Evolutionary conservation across 73 alveolate species (phyloP).

Genomic region (Paraurostyla sp.): DNA sequence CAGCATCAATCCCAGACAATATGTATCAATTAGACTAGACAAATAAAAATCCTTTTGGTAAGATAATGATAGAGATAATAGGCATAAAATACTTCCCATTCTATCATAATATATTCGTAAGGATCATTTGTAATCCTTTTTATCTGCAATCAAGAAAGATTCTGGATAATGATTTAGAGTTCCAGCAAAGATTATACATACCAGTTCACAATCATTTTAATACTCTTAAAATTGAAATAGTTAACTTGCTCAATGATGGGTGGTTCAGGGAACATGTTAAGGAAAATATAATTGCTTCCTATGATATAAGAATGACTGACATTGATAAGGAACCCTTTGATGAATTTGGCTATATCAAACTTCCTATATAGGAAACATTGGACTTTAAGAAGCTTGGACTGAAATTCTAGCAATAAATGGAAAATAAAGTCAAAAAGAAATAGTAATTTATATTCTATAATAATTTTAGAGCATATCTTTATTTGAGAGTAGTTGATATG

Average conservation of each 20-base stretch:
- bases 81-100: constrained; percentile 35
- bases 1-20: constrained; percentile 39
- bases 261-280: constrained; percentile 73
- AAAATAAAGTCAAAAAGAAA: constrained; percentile 36
- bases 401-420: neutral
- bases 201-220: constrained; percentile 75
- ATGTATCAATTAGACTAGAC: constrained; percentile 67
- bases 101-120: constrained; percentile 36
- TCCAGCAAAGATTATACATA: constrained; percentile 59
- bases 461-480: constrained; percentile 35
- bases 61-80: constrained; percentile 17
- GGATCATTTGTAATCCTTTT: constrained; percentile 52
- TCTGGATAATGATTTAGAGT: constrained; percentile 22
- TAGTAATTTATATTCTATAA: neutral
- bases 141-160: constrained; percentile 39
- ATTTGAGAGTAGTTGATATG: constrained; percentile 45
- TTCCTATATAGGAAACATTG: constrained; percentile 24
- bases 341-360: constrained; percentile 45
- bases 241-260: constrained; percentile 62
- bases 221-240: constrained; percentile 54
- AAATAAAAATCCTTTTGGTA: constrained; percentile 66
- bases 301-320: constrained; percentile 57
- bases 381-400: constrained; percentile 46
- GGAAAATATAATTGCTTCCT: constrained; percentile 34
- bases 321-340: constrained; percentile 62